Conservation (phyloP, 2,329 filamentous ascomycete genomes). For the Arthrobotrys musiformis region DNA sequence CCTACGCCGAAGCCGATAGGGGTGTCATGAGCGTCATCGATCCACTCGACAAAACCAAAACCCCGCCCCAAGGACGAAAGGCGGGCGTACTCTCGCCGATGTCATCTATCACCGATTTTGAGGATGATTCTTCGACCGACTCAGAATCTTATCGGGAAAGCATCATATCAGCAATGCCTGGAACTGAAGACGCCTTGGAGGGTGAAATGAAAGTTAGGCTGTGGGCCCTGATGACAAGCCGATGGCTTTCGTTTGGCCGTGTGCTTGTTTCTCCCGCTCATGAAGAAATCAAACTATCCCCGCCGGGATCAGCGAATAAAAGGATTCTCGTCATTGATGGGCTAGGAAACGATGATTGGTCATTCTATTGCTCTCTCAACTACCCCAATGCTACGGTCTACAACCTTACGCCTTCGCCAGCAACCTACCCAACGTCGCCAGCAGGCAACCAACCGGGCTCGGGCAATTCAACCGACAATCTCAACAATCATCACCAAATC, state of each 20-base stretch:
- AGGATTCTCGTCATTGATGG: constrained; percentile 82
- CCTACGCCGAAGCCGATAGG: constrained; percentile 47
- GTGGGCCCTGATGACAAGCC: constrained; percentile 84
- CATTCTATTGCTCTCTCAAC: constrained; percentile 83
- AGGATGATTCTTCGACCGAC: constrained; percentile 41
- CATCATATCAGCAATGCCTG: constrained; percentile 61
- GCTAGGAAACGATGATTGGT: constrained; percentile 88
- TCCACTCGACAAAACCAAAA: constrained; percentile 57
- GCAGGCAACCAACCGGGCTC: constrained; percentile 65
- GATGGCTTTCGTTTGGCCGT: constrained; percentile 86
- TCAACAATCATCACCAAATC: constrained; percentile 79
- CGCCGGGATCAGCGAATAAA: constrained; percentile 64
- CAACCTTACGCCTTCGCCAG: constrained; percentile 72
- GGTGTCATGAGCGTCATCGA: constrained; percentile 50
- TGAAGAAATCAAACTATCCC: constrained; percentile 70
- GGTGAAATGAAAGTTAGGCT: constrained; percentile 79
- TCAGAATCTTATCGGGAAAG: constrained; percentile 57
- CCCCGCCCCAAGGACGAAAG: constrained; percentile 52
- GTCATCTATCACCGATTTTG: constrained; percentile 53
- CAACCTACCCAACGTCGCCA: constrained; percentile 61
- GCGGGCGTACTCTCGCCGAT: constrained; percentile 43
- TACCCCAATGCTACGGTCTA: constrained; percentile 80
- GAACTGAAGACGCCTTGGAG: constrained; percentile 65
- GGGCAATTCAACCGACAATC: constrained; percentile 61
- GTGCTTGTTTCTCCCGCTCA: constrained; percentile 83